Conservation (phyloP, 441 rosid genomes). For the Populus tomentosa region DNA sequence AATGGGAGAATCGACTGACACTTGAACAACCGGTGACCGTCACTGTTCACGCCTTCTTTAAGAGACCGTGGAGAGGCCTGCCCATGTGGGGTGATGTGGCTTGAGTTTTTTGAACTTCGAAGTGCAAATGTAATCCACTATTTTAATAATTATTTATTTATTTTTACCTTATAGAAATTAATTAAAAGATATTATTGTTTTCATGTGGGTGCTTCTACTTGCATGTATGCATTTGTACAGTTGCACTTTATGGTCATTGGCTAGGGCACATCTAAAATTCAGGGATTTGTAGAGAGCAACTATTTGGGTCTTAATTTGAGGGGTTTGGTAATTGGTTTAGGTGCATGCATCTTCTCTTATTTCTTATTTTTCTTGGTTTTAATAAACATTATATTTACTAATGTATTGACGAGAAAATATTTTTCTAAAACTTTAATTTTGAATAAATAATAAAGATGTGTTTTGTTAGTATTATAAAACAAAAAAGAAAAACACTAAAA, state of each 20-base stretch:
- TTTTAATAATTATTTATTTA: too few relatives aligned
- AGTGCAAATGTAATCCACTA: background rate
- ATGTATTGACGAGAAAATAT: background rate
- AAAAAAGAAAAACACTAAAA: too few relatives aligned
- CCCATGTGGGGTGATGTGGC: constrained; percentile 37
- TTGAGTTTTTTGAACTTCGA: background rate
- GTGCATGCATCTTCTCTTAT: background rate
- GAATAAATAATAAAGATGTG: too few relatives aligned
- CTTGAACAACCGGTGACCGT: constrained; percentile 30
- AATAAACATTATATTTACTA: background rate
- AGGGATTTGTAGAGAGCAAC: constrained; percentile 3
- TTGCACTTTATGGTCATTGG: background rate
- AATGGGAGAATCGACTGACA: constrained; percentile 24
- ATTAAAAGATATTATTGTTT: too few relatives aligned
- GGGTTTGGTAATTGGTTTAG: constrained; percentile 14
- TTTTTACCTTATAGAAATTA: too few relatives aligned
- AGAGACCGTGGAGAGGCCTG: constrained; percentile 15
- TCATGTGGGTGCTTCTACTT: too few relatives aligned
- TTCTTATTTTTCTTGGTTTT: background rate
- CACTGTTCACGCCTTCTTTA: constrained; percentile 32
- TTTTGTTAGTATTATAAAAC: too few relatives aligned
- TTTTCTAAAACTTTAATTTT: background rate
- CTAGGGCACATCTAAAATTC: too few relatives aligned
- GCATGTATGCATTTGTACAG: background rate
- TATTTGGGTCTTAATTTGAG: constrained; percentile 12